A percentile compares a stretch with the other conserved stretches of the same genome.
These are phyloP conservation scores for Coriolopsis trogii DNA, from an alignment of 1,284 basidiomycete species.

Conservation along the genomic window DNA sequence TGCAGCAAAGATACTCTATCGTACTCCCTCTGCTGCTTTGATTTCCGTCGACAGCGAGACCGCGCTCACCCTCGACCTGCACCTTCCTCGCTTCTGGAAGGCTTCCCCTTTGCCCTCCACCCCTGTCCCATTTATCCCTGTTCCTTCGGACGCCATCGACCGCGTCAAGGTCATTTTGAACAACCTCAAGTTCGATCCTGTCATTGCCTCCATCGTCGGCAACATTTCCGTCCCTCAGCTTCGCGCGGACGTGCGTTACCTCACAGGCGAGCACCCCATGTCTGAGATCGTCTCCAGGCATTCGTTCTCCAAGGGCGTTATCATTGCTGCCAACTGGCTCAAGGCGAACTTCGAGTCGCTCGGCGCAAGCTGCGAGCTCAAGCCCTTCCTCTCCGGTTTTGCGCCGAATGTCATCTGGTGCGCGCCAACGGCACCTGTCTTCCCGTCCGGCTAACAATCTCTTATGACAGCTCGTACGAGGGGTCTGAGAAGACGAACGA, in stretches of 20 bases:
- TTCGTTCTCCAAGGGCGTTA: conserved; percentile 73
- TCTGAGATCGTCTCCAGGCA: conserved; percentile 75
- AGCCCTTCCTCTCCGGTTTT: conserved; percentile 69
- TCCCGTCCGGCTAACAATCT: background rate
- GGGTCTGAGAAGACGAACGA: conserved; percentile 53
- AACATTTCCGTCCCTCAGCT: conserved; percentile 67
- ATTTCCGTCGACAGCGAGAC: conserved; percentile 44
- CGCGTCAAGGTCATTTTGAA: conserved; percentile 53
- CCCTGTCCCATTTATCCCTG: conserved; percentile 53
- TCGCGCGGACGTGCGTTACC: conserved; percentile 70
- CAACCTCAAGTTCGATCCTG: conserved; percentile 58
- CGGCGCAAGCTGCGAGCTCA: conserved; percentile 73
- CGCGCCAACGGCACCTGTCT: conserved; percentile 11
- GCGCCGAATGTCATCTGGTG: conserved; percentile 86
- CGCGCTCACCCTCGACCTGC: conserved; percentile 45
- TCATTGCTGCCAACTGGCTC: conserved; percentile 76
- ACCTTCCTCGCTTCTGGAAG: conserved; percentile 67
- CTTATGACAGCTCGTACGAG: conserved; percentile 53
- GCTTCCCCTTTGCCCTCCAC: conserved; percentile 50
- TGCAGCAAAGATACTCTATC: conserved; percentile 42
- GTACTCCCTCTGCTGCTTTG: conserved; percentile 45
- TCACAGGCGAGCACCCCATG: conserved; percentile 77
- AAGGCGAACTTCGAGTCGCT: conserved; percentile 69
- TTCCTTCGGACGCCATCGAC: conserved; percentile 51
- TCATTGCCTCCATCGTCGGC: conserved; percentile 62